Conservation (phyloP, 2,329 filamentous ascomycete species). For the Cercospora zeae-maydis region DNA sequence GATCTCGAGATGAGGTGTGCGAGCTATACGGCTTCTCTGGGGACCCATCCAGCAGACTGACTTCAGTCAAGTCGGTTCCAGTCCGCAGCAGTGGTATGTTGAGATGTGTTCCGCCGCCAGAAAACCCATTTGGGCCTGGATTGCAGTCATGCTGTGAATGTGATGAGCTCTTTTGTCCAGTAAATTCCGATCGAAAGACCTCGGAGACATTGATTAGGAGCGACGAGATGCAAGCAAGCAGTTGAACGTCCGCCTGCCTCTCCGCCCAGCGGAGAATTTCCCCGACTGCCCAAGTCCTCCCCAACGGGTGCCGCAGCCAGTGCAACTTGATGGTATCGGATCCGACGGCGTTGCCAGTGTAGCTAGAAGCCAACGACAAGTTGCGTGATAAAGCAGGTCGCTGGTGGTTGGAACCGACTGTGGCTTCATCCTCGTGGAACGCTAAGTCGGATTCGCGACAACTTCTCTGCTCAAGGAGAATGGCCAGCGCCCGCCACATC, state of each 20-base stretch:
- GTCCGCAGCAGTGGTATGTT: conserved; percentile 19
- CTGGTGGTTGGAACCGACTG: conserved; percentile 49
- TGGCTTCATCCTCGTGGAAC: background rate
- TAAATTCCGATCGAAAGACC: background rate
- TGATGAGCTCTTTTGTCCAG: background rate
- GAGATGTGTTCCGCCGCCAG: conserved; percentile 1
- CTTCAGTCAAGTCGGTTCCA: conserved; percentile 13
- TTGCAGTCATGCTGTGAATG: background rate
- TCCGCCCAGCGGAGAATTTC: conserved; percentile 60
- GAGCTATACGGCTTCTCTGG: conserved; percentile 23
- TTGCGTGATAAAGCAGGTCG: conserved; percentile 13
- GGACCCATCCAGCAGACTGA: conserved; percentile 14
- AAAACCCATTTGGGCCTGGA: background rate
- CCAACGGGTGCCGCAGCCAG: conserved; percentile 50
- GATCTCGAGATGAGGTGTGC: conserved; percentile 26
- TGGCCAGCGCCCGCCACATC: conserved; percentile 76
- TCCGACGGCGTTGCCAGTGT: background rate
- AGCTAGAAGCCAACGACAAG: conserved; percentile 9
- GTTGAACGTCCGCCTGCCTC: conserved; percentile 58
- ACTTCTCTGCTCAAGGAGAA: conserved; percentile 68
- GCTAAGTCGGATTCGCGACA: background rate
- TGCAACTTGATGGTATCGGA: background rate
- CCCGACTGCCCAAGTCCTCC: conserved; percentile 54
- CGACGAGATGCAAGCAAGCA: conserved; percentile 63
- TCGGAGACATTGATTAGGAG: conserved; percentile 50